Base-by-base conservation (phyloP, 306 rosid species). In the Hippophae rhamnoides region DNA sequence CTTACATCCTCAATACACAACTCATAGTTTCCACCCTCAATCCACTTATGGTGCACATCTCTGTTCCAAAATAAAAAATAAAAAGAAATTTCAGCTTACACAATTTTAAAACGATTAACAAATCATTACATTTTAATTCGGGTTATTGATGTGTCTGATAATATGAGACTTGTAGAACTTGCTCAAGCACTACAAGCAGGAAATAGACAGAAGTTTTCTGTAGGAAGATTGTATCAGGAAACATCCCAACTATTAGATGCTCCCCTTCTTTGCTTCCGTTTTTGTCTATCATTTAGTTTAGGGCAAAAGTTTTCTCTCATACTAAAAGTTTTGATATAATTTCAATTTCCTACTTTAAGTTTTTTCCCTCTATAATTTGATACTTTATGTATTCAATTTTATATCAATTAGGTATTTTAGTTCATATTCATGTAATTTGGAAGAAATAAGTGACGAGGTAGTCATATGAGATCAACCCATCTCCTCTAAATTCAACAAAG, bases 1-100 rank as follows among this genome's bases (percentile, higher is more conserved):
- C 99, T 78, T 8, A 92, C 99, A 68, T 92, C 99, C 75, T 92
- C 99, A 3, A 92, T 92, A 63, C 99, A 92, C 63, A 92, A 78
- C 57, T 92, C 99, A 40, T 92, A 92, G 93, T 88, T 92, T 58
- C 99, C 99, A 41, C 99, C 99, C 54, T 92, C 99, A 5, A 88
- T 92, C 99, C 99, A 92, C 72, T 88, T 88, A 66, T 92, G 97
- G 66, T 92, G 97, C 50, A 92, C 99, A 65, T 92, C 99, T 74
- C 97, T 92, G 93, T 76, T 79, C 67, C 47, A 70, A 7, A 13
- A 48, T 9, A 7, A 48, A 54, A 53, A 14, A 11, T 45, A 12
- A 52, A 44, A 52, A 52, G 9, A 63, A 41, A n/a, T 40, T 59
- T 58, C 66, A 42, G 57, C 42, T 54, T 42, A 2, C 6, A 47